A percentile compares a stretch with the other conserved stretches of the same genome.
phyloP scores from a whole-genome alignment of 2,329 filamentous ascomycete species.

The Purpureocillium lavendulum region DNA sequence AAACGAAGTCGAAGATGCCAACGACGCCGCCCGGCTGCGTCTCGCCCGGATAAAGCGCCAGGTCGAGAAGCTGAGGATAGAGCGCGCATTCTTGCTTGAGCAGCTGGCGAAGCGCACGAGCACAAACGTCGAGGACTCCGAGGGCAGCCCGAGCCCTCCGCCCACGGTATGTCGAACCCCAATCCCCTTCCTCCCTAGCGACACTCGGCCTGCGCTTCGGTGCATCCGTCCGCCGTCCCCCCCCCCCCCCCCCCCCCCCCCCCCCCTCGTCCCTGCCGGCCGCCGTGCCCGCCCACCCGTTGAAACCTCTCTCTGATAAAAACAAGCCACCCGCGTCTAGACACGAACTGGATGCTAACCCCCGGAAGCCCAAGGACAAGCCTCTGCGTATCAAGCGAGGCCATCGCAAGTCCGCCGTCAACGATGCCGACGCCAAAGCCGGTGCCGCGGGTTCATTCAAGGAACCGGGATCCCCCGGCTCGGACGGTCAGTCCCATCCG shows the following conservation, averaged over 20 bases:
- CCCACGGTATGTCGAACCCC: slow-evolving; percentile 52
- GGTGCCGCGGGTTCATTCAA: slow-evolving; percentile 32
- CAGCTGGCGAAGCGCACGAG: slow-evolving; percentile 68
- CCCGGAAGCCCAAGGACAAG: slow-evolving; percentile 64
- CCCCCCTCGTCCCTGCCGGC: no score
- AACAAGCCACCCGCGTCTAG: slow-evolving; percentile 21
- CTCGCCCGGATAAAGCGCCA: slow-evolving; percentile 74
- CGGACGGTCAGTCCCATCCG: slow-evolving; percentile 34
- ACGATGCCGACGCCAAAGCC: slow-evolving; percentile 33
- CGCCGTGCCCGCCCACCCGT: slow-evolving; percentile 6
- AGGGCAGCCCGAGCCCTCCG: slow-evolving; percentile 71
- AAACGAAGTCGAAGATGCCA: slow-evolving; percentile 84
- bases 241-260: no score
- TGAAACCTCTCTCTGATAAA: slow-evolving; percentile 24
- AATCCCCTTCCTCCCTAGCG: slow-evolving; percentile 3
- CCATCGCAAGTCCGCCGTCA: slow-evolving; percentile 52
- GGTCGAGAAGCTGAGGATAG: slow-evolving; percentile 84
- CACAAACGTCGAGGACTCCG: slow-evolving; percentile 67
- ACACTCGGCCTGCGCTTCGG: slow-evolving; percentile 9
- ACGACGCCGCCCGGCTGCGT: slow-evolving; percentile 73
- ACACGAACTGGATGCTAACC: slow-evolving; percentile 26
- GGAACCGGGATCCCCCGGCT: slow-evolving; percentile 39
- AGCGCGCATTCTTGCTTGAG: slow-evolving; percentile 68
- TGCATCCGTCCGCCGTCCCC: slow-evolving; percentile 13
- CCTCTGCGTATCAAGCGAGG: slow-evolving; percentile 67